A percentile compares a stretch with the other conserved stretches of the same genome.
Conservation (phyloP, 1,139 yeast genomes). For the Pichia sp. region DNA sequence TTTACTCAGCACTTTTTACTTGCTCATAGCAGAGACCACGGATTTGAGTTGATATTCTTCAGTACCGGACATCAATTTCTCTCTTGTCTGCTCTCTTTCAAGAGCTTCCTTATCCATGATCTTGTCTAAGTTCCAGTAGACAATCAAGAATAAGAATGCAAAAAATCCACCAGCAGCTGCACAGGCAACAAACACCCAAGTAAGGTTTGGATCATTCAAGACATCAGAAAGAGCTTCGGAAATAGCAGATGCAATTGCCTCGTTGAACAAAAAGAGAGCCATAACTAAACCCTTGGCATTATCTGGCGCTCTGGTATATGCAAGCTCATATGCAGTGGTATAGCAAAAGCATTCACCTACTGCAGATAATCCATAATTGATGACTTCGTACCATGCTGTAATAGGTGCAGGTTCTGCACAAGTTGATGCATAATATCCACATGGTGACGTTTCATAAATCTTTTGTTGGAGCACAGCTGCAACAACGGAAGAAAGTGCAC, state of each 20-base stretch:
- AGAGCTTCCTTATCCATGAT: slow-evolving; percentile 35
- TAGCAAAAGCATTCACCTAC: slow-evolving; percentile 62
- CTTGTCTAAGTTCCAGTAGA: slow-evolving; percentile 45
- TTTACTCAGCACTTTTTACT: too few relatives aligned
- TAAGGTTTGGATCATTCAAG: slow-evolving; percentile 43
- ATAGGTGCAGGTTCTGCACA: slow-evolving; percentile 41
- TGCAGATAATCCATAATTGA: slow-evolving; percentile 47
- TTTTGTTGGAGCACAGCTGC: slow-evolving; percentile 41
- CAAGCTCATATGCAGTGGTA: slow-evolving; percentile 60
- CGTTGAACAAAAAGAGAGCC: slow-evolving; percentile 58
- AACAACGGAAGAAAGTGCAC: slow-evolving; percentile 49
- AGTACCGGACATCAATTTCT: background rate
- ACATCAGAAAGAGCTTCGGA: slow-evolving; percentile 50
- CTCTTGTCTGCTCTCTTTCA: slow-evolving; percentile 11
- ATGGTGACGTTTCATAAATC: slow-evolving; percentile 71
- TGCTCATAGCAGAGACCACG: background rate
- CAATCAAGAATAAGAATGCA: slow-evolving; percentile 36
- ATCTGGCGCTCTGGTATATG: slow-evolving; percentile 62
- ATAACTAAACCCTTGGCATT: slow-evolving; percentile 61
- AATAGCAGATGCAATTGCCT: slow-evolving; percentile 51
- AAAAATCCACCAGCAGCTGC: slow-evolving; percentile 38
- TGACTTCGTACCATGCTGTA: slow-evolving; percentile 48
- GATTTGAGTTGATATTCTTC: slow-evolving; percentile 2
- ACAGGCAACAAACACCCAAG: slow-evolving; percentile 47
- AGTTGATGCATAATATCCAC: slow-evolving; percentile 50